Base-by-base conservation (phyloP, 2,329 filamentous ascomycete genomes). In the Fusarium xylarioides region DNA sequence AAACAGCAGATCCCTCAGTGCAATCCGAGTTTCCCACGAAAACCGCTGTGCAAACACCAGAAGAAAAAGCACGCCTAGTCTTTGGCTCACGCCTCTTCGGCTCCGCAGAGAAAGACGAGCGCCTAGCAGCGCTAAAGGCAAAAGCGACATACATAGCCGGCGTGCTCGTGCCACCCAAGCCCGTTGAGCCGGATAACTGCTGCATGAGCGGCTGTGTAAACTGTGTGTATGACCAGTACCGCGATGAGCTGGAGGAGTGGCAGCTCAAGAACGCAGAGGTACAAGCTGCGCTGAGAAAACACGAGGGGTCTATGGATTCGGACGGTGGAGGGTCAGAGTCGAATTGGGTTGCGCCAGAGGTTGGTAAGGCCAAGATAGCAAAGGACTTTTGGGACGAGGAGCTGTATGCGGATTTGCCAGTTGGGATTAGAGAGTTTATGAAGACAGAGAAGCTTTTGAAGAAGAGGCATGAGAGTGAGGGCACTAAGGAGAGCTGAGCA, bases 191-290 rank as follows among this genome's bases (percentile, higher is more conserved):
- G 7, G 96, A 98, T 78, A 98, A 99, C 80, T 99, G 96, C 87
- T 99, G 96, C 83, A 99, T 99, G 96, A 96, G 93, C 79, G 96
- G 96, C 7, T 99, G 96, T 80, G 95, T 97, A 54, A 95, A 98
- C 81, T 99, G 96, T 81, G 96, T 98, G 6, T 98, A 95, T 95
- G 95, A 98, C 77, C 86, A 90, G 59, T 98, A 91, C 82, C 89
- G 95, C 14, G 95, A 99, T 74, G 96, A 98, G 58, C 87, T 98
- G 83, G 95, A 98, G 81, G 93, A 93, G 65, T 98, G 95, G 94
- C 92, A 91, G 8, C 84, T 85, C 19, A 88, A 90, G 66, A 89
- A 88, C 40, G 84, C 86, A 8, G 88, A 92, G 78, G 94, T 94
- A 2, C 88, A 91, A 76, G 79, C 79, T 40, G 86, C 87, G 49